Base-by-base conservation (phyloP, 345 rosid species). In the Euphorbia tirucalli region DNA sequence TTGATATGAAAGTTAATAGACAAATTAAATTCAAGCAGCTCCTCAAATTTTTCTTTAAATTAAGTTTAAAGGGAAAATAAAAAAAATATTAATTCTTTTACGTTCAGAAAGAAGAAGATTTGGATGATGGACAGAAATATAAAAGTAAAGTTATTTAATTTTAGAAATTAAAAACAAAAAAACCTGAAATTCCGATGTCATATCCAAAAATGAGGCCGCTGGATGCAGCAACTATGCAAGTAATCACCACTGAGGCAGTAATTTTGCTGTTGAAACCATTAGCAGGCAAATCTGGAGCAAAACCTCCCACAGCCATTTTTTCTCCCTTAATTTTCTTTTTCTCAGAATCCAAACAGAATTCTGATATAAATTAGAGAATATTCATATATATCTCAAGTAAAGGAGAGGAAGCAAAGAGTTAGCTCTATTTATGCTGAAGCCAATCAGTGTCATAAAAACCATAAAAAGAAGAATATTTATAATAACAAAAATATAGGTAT, bases 191-290 rank as follows among this genome's bases (percentile, higher is more conserved):
- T 72, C 97, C 96, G 48, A 92, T 85, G 72, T 89, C 96, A 69
- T 88, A 92, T 14, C 97, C 97, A 78, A 88, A 92, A 16, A 92
- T 85, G 74, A 92, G 97, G 65, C 97, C 97, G 35, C 96, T 77
- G 6, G 93, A 78, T 16, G 96, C 97, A 44, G 91, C 97, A 3
- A 92, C 93, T 72, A 92, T 58, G 82, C 97, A 88, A 48, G 92
- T 86, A 81, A 87, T 71, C 69, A 86, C 83, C 65, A 92, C 90
- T 19, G 89, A 79, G 31, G 48, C 68, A 28, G 96, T 73, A 70
- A 89, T 82, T 85, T 77, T 84, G 69, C 84, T 83, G 71, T 74
- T 62, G 16, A 78, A 74, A 63, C 44, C 49, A 66, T 46, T 21
- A 69, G 30, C 59, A 16, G 80, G 49, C 41, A 75, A 78, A 35